Base-by-base conservation (phyloP, 495 filamentous ascomycete genomes). In the Tuber borchii region DNA sequence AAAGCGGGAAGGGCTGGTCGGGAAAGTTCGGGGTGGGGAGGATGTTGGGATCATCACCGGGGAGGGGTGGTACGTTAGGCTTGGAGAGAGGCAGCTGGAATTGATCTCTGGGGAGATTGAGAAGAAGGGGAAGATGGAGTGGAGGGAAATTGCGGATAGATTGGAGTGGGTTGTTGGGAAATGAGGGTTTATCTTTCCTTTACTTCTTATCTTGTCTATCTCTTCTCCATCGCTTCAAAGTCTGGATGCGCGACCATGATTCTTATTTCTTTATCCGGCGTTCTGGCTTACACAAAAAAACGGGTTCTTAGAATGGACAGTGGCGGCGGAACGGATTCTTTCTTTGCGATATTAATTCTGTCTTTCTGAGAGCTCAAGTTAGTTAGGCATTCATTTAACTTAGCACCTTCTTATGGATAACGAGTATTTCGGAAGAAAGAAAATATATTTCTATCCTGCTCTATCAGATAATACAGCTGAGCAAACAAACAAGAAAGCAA, bases 1-100 rank as follows among this genome's bases (percentile, higher is more conserved):
- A 72, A 76, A 79, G 75, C 37, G 80, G 71, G 85, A 87, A 73
- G 74, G 79, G 37, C 76, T 83, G n/a, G 73, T 87, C 31, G 79
- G 79, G 45, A 72, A 75, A 39, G 79, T 82, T 43, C 76, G 78
- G 74, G 75, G 78, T 65, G 78, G 75, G 22, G 74, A 85, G 74
- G 77, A 83, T 48, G 69, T 72, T 76, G 76, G 77, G 45, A 80
- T 82, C 71, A 22, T 82, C 20, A 82, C 81, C 8, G 79, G 46
- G 51, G 77, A 78, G 46, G 81, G 81, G 40, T 82, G 75, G 80
- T 82, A 78, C 71, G 75, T 82, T 6, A 37, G 75, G 37, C 69
- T 82, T 20, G 73, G 76, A 17, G 51, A 73, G 71, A 42, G 44
- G 26, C 72, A 75, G 70, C 22, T 77, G 16, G 71, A n/a, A 0